Conservation (phyloP, 1,284 basidiomycete genomes). For the Boletus smithii region DNA sequence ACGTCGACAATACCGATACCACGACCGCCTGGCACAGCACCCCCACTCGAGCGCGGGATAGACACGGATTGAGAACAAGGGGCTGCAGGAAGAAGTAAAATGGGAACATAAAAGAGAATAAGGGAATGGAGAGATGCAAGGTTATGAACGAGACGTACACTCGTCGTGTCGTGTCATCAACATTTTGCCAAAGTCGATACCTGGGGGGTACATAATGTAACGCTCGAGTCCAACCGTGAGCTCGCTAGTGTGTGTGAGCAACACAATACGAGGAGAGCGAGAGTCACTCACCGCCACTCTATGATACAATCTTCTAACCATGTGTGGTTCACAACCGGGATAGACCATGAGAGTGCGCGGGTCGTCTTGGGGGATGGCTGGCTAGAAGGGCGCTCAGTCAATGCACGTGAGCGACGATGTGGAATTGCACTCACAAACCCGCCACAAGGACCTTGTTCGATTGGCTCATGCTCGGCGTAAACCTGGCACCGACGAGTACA, state of each 20-base stretch:
- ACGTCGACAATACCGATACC: slow-evolving; percentile 26
- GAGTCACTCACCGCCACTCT: slow-evolving; percentile 51
- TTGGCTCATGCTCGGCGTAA: slow-evolving; percentile 75
- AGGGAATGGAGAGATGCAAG: neutral
- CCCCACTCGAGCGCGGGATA: slow-evolving; percentile 20
- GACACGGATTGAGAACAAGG: slow-evolving; percentile 13
- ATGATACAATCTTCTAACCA: slow-evolving; percentile 89
- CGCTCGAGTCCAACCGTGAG: slow-evolving; percentile 58
- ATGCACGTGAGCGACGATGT: neutral
- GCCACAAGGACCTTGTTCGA: slow-evolving; percentile 79
- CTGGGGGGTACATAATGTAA: slow-evolving; percentile 65
- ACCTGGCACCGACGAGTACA: slow-evolving; percentile 69
- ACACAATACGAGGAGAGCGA: neutral
- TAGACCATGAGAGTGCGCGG: slow-evolving; percentile 75
- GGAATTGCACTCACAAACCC: slow-evolving; percentile 57
- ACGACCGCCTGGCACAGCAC: slow-evolving; percentile 29
- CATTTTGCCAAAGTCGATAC: slow-evolving; percentile 61
- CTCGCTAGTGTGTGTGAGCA: slow-evolving; percentile 28
- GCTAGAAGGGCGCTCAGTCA: slow-evolving; percentile 9
- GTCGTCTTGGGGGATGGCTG: slow-evolving; percentile 38
- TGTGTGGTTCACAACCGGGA: slow-evolving; percentile 82
- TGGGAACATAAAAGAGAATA: neutral
- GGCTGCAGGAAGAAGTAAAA: neutral
- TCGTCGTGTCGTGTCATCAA: slow-evolving; percentile 51
- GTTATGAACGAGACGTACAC: slow-evolving; percentile 30